Base-by-base conservation (phyloP, 148 eudicot species). In the Spergularia bocconei region DNA sequence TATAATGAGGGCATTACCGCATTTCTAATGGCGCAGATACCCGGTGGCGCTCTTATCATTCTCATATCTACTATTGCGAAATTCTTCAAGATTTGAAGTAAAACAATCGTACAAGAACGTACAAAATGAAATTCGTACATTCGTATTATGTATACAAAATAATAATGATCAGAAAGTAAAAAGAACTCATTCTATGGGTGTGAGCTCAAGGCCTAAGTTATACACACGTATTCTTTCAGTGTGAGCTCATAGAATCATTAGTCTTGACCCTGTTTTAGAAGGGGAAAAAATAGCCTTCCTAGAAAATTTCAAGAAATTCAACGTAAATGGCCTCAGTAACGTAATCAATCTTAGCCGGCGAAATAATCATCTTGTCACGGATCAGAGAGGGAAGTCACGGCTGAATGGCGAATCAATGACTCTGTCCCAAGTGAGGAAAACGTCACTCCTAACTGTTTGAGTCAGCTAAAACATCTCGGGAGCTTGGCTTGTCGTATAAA, bases 161-260 rank as follows among this genome's bases (percentile, higher is more conserved):
- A 44, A 6, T 6, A 44, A 9, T 44, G 48, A 6, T 44, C 36
- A 29, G 36, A 29, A 29, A 29, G 48, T 6, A 44, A 7, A 44
- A 44, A 44, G 7, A 6, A 6, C 48, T 6, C 7, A 29, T 62
- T 29, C 66, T 13, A 25, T 61, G 17, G 29, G 33, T 33, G 44
- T 62, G 66, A 62, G 66, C 39, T 61, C 13, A 39, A 62, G 15
- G 66, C 17, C 41, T 62, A 25, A 62, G 33, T 62, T 33, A 62
- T 62, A 62, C 66, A 62, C 25, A 12, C 16, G 33, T 25, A 36
- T 56, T 44, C 64, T 29, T 55, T 9, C 13, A 75, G 19, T 19
- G 52, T 69, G 78, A 68, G 74, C 48, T 39, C 29, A 79, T 74
- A 79, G 50, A 66, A 79, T 20, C 60, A 67, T 11, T 50, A 16